A percentile compares a stretch with the other conserved stretches of the same genome.
Evolutionary conservation across 352 stramenopile species (phyloP).

Genomic region (Globisporangium emineosum): DNA sequence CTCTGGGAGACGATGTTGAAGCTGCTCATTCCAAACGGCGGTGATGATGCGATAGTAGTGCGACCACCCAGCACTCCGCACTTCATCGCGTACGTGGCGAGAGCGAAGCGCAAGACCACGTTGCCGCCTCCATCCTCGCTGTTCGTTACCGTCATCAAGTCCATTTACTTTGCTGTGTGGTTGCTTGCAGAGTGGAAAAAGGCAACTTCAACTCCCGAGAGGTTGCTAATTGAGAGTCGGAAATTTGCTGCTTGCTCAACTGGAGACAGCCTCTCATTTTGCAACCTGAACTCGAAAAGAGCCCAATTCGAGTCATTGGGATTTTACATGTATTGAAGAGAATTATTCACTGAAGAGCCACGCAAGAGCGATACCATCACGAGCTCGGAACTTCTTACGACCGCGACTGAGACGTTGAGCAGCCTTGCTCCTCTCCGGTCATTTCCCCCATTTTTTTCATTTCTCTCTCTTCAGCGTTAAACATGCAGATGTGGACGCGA

Average conservation of each 20-base stretch:
- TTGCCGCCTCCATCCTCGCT: background rate
- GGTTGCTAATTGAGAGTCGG: background rate
- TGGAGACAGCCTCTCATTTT: background rate
- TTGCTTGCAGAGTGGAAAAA: background rate
- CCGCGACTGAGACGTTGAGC: background rate
- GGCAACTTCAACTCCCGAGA: slow-evolving; percentile 27
- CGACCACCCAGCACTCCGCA: background rate
- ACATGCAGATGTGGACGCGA: background rate
- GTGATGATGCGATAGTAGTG: background rate
- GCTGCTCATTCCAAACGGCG: background rate
- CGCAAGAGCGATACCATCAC: background rate
- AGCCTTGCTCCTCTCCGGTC: background rate
- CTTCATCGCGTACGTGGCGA: slow-evolving; percentile 32
- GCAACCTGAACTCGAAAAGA: background rate
- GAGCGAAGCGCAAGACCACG: slow-evolving; percentile 27
- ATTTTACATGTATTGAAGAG: background rate
- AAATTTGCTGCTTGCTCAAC: too few species aligned
- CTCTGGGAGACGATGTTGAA: background rate
- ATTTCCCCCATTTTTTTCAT: background rate
- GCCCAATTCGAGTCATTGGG: background rate
- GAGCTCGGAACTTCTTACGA: background rate
- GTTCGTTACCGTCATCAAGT: background rate
- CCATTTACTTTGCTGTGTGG: background rate
- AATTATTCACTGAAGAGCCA: background rate
- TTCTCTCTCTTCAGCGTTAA: background rate